Percentiles rank a stretch among this genome's conserved stretches.
phyloP scores from a whole-genome alignment of 192 early-diverging fungal genomes.

The Geranomyces variabilis region DNA sequence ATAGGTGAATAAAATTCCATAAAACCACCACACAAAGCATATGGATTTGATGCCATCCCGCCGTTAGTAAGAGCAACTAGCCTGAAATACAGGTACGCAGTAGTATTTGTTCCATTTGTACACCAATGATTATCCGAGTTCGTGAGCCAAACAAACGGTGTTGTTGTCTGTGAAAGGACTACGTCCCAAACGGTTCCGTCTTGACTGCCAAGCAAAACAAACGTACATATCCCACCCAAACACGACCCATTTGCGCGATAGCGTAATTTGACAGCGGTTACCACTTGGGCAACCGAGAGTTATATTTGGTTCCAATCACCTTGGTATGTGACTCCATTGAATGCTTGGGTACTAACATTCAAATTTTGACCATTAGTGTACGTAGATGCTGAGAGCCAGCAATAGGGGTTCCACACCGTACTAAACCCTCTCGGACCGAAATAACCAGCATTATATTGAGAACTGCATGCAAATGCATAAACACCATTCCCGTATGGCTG shows the following conservation, averaged over 20 bases:
- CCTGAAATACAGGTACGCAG: neutral
- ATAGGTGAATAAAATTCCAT: neutral
- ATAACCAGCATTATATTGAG: too few relatives aligned
- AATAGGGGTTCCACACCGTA: too few relatives aligned
- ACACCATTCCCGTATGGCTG: too few relatives aligned
- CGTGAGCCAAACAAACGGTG: neutral
- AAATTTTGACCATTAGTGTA: too few relatives aligned
- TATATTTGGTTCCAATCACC: constrained; percentile 4
- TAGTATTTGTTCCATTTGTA: constrained; percentile 9
- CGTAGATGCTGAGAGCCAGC: too few relatives aligned
- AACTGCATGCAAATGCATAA: too few relatives aligned
- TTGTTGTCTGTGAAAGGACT: neutral
- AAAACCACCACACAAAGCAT: neutral
- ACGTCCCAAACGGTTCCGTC: neutral
- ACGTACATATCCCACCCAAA: neutral
- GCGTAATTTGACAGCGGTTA: neutral
- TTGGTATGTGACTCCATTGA: neutral
- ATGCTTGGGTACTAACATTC: too few relatives aligned
- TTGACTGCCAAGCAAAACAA: neutral
- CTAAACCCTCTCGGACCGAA: too few relatives aligned
- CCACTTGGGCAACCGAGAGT: neutral
- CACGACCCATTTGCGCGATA: neutral
- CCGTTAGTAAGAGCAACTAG: neutral
- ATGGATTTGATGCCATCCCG: too few relatives aligned
- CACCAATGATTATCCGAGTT: too few relatives aligned